phyloP scores from a whole-genome alignment of 139 green algal species.

The Picochlorum sp. region DNA sequence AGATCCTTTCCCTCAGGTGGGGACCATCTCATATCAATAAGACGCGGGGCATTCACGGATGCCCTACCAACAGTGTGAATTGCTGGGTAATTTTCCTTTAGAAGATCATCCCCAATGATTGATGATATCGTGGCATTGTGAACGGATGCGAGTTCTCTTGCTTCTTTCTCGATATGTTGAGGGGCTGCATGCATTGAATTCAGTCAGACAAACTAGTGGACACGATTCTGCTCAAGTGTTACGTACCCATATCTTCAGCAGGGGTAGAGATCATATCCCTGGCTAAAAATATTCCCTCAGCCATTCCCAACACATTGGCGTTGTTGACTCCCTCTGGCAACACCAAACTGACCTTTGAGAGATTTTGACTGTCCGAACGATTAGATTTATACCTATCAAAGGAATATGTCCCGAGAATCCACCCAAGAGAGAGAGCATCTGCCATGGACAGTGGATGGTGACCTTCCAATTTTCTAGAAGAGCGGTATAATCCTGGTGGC shows the following conservation, averaged over 20 bases:
- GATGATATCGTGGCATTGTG: constrained; percentile 24
- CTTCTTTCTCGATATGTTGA: constrained; percentile 42
- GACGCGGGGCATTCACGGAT: constrained; percentile 18
- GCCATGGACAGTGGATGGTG: not conserved
- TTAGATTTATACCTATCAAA: constrained; percentile 40
- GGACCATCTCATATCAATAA: constrained; percentile 35
- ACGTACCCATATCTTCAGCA: constrained; percentile 44
- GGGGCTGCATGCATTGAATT: constrained; percentile 4
- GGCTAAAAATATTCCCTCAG: constrained; percentile 17
- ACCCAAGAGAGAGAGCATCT: constrained; percentile 23
- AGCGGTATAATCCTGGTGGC: constrained; percentile 16
- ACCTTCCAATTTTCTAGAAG: not conserved
- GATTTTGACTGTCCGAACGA: not conserved
- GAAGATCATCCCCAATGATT: constrained; percentile 43
- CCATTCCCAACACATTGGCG: constrained; percentile 8
- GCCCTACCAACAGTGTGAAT: constrained; percentile 56
- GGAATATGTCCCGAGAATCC: constrained; percentile 31
- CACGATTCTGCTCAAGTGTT: not conserved
- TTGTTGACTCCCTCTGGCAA: constrained; percentile 22
- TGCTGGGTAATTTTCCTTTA: constrained; percentile 40
- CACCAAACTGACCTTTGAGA: constrained; percentile 24
- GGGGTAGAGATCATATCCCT: constrained; percentile 62
- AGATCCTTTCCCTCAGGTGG: constrained; percentile 13
- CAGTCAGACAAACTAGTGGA: not conserved
- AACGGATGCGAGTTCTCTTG: constrained; percentile 26